Conservation (phyloP, 2,329 filamentous ascomycete genomes). For the Myriosclerotinia scirpicola region DNA sequence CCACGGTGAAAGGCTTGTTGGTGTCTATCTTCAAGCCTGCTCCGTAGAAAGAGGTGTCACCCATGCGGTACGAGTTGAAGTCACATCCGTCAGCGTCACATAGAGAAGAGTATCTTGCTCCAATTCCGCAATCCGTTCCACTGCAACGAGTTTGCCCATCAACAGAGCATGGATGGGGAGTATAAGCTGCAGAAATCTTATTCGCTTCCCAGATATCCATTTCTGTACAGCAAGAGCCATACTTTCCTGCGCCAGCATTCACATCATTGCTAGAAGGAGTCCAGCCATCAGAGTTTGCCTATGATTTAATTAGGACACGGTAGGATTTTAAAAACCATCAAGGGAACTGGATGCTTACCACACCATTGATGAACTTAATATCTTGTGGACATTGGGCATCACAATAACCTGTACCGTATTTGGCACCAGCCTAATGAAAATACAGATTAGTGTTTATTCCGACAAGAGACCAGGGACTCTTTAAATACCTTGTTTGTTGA, state of each 20-base stretch:
- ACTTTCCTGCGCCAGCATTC: slow-evolving; percentile 53
- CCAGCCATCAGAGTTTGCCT: slow-evolving; percentile 59
- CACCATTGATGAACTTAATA: slow-evolving; percentile 54
- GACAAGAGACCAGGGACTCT: background rate
- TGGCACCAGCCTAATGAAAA: slow-evolving; percentile 49
- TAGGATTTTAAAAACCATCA: slow-evolving; percentile 1
- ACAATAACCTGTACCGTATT: slow-evolving; percentile 40
- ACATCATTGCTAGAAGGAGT: slow-evolving; percentile 48
- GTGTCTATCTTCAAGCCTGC: slow-evolving; percentile 53
- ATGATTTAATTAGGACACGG: slow-evolving; percentile 18
- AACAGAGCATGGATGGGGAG: slow-evolving; percentile 57
- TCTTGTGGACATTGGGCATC: slow-evolving; percentile 30
- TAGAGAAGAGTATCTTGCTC: slow-evolving; percentile 51
- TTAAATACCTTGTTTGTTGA: slow-evolving; percentile 46
- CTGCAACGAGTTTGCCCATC: slow-evolving; percentile 48
- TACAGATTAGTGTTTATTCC: background rate
- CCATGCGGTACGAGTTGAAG: slow-evolving; percentile 61
- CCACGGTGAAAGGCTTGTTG: slow-evolving; percentile 53
- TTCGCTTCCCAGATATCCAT: slow-evolving; percentile 70
- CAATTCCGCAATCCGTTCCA: slow-evolving; percentile 47
- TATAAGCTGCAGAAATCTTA: slow-evolving; percentile 56
- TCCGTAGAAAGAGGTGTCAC: slow-evolving; percentile 57
- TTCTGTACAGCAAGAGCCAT: slow-evolving; percentile 65
- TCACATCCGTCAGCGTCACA: slow-evolving; percentile 64
- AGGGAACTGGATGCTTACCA: slow-evolving; percentile 40